Percentiles rank a stretch among this genome's conserved stretches.
Evolutionary conservation across 2,329 filamentous ascomycete species (phyloP).

Genomic region (Geosmithia putterillii): DNA sequence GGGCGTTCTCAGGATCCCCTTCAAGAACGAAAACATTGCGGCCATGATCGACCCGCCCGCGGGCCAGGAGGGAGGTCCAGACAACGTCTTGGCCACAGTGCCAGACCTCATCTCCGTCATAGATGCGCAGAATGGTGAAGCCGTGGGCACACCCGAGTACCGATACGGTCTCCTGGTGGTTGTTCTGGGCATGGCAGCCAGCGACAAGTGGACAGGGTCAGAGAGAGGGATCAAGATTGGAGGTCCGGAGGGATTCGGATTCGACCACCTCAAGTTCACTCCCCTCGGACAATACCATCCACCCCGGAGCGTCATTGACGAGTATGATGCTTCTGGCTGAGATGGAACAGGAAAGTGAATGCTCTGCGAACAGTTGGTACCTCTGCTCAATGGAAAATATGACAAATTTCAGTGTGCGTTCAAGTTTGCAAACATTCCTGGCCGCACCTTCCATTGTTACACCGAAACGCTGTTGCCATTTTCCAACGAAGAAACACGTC

Average conservation of each 20-base stretch:
- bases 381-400: no score
- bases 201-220: constrained; percentile 30
- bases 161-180: constrained; percentile 37
- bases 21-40: constrained; percentile 66
- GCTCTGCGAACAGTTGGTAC: no score
- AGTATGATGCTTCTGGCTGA: no score
- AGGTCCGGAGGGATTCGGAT: constrained; percentile 34
- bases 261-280: constrained; percentile 32
- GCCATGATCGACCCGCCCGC: constrained; percentile 26
- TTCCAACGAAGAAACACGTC: no score
- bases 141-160: constrained; percentile 44
- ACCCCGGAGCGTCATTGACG: constrained; percentile 40
- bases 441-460: no score
- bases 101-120: constrained; percentile 45
- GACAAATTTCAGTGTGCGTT: no score
- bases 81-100: constrained; percentile 36
- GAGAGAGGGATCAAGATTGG: constrained; percentile 34
- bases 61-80: constrained; percentile 20
- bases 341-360: no score
- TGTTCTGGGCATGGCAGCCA: constrained; percentile 32
- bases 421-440: no score
- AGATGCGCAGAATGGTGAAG: constrained; percentile 42
- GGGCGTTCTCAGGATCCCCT: constrained; percentile 50
- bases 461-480: no score
- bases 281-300: constrained; percentile 34